Conservation (phyloP, 257 asterid species). For the Anisodus tanguticus region DNA sequence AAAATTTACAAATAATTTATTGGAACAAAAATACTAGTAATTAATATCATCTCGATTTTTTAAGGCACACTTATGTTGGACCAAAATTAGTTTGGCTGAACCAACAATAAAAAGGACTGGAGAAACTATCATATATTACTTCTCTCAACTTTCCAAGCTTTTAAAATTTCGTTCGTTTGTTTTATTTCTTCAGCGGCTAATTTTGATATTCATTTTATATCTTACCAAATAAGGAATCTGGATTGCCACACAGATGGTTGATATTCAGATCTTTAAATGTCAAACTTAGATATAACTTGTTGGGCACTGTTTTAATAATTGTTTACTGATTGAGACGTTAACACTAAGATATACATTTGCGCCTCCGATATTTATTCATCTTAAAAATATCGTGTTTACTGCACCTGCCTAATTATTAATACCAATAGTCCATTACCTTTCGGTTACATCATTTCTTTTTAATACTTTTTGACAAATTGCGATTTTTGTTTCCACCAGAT, state of each 20-base stretch:
- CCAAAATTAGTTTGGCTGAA: background rate
- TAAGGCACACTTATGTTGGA: background rate
- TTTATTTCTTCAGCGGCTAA: too few relatives aligned
- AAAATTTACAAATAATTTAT: too few relatives aligned
- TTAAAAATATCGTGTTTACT: conserved; percentile 29
- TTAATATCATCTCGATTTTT: too few relatives aligned
- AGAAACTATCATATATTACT: too few relatives aligned
- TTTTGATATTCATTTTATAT: background rate
- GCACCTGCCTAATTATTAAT: conserved; percentile 38
- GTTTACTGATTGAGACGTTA: background rate
- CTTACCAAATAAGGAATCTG: background rate
- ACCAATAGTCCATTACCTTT: background rate
- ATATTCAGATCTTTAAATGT: too few relatives aligned
- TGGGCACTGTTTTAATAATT: conserved; percentile 10
- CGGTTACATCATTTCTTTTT: background rate
- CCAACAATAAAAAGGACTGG: background rate
- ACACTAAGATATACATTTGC: background rate
- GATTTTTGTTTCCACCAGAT: background rate
- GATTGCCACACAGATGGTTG: background rate
- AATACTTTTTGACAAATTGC: background rate
- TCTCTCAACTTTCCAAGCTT: background rate
- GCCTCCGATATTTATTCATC: background rate
- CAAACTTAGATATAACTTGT: background rate
- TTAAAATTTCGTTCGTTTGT: background rate
- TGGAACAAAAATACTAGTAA: too few relatives aligned